Conservation (phyloP, 73 alveolate genomes). For the Stentor roeselii region DNA sequence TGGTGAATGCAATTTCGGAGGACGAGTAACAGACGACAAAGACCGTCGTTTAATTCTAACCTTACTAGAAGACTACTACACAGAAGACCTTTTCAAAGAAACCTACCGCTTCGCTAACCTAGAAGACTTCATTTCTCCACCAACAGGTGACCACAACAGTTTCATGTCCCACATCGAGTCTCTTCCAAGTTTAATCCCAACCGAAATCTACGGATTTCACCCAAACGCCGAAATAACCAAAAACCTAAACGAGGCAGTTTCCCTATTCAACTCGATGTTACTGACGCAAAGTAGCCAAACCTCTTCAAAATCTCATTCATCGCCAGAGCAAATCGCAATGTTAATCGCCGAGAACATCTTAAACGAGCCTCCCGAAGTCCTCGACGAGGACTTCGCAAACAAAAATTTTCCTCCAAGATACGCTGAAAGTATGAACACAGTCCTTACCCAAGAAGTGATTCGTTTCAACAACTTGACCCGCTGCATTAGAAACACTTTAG, state of each 20-base stretch:
- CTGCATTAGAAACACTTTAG: conserved; percentile 56
- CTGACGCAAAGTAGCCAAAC: not conserved
- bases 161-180: conserved; percentile 87
- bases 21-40: conserved; percentile 99
- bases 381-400: conserved; percentile 21
- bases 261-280: not conserved
- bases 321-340: conserved; percentile 22
- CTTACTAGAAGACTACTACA: conserved; percentile 89
- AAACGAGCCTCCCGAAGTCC: conserved; percentile 53
- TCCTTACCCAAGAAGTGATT: conserved; percentile 95
- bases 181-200: conserved; percentile 94
- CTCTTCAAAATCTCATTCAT: conserved; percentile 26
- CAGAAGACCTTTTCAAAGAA: conserved; percentile 59
- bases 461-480: conserved; percentile 89
- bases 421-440: conserved; percentile 98
- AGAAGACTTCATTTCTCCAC: conserved; percentile 56
- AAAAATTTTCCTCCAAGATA: conserved; percentile 96
- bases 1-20: conserved; percentile 99
- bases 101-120: conserved; percentile 46
- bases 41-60: conserved; percentile 96
- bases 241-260: conserved; percentile 91
- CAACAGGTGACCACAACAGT: conserved; percentile 58
- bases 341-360: conserved; percentile 11
- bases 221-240: conserved; percentile 99
- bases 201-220: conserved; percentile 99